These are phyloP conservation scores for Aspergillus hortae DNA, from an alignment of 2,329 filamentous ascomycete species.

Conservation along the genomic window DNA sequence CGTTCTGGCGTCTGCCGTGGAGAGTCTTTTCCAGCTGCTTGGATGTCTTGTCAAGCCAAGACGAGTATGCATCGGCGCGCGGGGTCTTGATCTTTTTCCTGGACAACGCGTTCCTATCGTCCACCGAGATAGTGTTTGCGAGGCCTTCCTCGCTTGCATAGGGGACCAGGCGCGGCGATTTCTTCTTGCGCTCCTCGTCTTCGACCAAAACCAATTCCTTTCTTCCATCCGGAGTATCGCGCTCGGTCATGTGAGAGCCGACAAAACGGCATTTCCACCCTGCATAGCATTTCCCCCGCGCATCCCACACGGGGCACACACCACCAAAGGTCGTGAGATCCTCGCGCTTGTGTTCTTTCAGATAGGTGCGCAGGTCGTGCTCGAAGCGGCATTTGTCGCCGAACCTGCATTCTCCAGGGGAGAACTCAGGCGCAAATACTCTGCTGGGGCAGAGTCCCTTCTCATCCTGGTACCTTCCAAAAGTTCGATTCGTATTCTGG, in stretches of 20 bases:
- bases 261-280: constrained; percentile 97
- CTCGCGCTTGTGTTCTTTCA: constrained; percentile 74
- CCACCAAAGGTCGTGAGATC: constrained; percentile 74
- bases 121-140: constrained; percentile 68
- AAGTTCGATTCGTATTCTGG: constrained; percentile 80
- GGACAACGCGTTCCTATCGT: constrained; percentile 70
- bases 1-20: constrained; percentile 43
- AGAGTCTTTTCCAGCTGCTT: constrained; percentile 47
- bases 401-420: constrained; percentile 69
- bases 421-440: constrained; percentile 72
- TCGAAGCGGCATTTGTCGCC: constrained; percentile 76
- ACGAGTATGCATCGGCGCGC: constrained; percentile 70
- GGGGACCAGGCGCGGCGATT: constrained; percentile 27
- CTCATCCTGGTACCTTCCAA: constrained; percentile 74
- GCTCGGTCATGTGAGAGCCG: constrained; percentile 78
- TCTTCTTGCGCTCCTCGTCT: constrained; percentile 48
- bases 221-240: constrained; percentile 71
- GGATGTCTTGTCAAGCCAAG: constrained; percentile 71
- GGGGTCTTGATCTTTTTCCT: constrained; percentile 68
- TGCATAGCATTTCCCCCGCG: constrained; percentile 69
- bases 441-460: constrained; percentile 75
- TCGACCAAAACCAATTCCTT: constrained; percentile 75
- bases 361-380: constrained; percentile 82
- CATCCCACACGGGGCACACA: constrained; percentile 76
- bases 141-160: constrained; percentile 56